These are phyloP conservation scores for Xanthoconium purpureum DNA, from an alignment of 768 basidiomycete genomes.

Conservation along the genomic window DNA sequence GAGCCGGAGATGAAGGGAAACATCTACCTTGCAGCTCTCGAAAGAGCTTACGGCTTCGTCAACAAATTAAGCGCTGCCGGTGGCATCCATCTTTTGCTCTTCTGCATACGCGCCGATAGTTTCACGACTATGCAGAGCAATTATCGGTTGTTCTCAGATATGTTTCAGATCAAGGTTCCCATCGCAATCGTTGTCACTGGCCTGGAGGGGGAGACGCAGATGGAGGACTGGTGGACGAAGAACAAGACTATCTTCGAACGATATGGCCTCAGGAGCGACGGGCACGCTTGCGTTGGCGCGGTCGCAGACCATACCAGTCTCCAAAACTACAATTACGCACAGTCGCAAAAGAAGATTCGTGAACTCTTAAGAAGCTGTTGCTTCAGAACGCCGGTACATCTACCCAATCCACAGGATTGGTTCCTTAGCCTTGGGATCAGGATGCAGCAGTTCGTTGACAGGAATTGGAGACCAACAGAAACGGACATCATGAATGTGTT, in stretches of 20 bases:
- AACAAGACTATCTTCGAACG: conserved; percentile 7
- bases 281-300: conserved; percentile 23
- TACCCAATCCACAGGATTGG: background rate
- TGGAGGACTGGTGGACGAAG: conserved; percentile 1
- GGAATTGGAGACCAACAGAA: background rate
- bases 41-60: conserved; percentile 22
- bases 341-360: conserved; percentile 14
- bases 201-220: background rate
- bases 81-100: conserved; percentile 39
- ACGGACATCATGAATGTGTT: background rate
- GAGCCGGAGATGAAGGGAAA: background rate
- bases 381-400: background rate
- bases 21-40: background rate
- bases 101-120: conserved; percentile 33
- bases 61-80: conserved; percentile 14
- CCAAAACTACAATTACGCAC: conserved; percentile 3
- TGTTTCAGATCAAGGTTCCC: conserved; percentile 35
- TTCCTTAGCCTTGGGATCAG: background rate
- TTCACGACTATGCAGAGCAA: conserved; percentile 32
- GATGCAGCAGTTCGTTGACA: background rate
- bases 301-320: background rate
- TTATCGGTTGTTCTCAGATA: conserved; percentile 35
- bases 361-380: conserved; percentile 1
- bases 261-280: conserved; percentile 12
- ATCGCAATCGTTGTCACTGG: conserved; percentile 35